A percentile compares a stretch with the other conserved stretches of the same genome.
Evolutionary conservation across 805 yeast genomes (phyloP).

Genomic region (Alloascoidea hylecoeti): DNA sequence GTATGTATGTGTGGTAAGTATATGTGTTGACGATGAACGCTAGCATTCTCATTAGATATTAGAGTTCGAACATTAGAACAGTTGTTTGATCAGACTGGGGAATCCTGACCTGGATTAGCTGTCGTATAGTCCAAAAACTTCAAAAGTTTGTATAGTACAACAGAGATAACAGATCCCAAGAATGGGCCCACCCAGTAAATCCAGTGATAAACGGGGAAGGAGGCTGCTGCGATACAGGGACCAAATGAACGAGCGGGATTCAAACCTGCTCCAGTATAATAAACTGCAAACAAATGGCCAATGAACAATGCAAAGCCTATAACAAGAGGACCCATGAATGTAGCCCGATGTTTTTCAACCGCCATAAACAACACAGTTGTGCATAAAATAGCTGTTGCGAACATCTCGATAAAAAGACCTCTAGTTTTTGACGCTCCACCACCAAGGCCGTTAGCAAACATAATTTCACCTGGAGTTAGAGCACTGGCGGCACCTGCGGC

Average conservation of each 20-base stretch:
- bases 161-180: conserved; percentile 55
- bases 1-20: too few relatives aligned
- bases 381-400: conserved; percentile 63
- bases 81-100: too few relatives aligned
- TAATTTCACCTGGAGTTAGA: conserved; percentile 69
- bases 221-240: conserved; percentile 57
- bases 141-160: conserved; percentile 51
- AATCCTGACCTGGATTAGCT: conserved; percentile 57
- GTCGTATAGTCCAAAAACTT: conserved; percentile 55
- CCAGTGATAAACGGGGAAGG: conserved; percentile 81
- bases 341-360: conserved; percentile 66
- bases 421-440: conserved; percentile 58
- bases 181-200: conserved; percentile 88
- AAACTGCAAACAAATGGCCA: conserved; percentile 70
- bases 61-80: too few relatives aligned
- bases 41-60: too few relatives aligned
- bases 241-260: conserved; percentile 88
- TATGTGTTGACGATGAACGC: too few relatives aligned
- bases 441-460: conserved; percentile 60
- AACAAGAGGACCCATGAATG: conserved; percentile 67
- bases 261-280: conserved; percentile 82
- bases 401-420: conserved; percentile 74
- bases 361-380: conserved; percentile 70
- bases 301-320: conserved; percentile 75
- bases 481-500: conserved; percentile 85